These are phyloP conservation scores for Wolfiporia cocos DNA, from an alignment of 1,284 basidiomycete species.

Conservation along the genomic window DNA sequence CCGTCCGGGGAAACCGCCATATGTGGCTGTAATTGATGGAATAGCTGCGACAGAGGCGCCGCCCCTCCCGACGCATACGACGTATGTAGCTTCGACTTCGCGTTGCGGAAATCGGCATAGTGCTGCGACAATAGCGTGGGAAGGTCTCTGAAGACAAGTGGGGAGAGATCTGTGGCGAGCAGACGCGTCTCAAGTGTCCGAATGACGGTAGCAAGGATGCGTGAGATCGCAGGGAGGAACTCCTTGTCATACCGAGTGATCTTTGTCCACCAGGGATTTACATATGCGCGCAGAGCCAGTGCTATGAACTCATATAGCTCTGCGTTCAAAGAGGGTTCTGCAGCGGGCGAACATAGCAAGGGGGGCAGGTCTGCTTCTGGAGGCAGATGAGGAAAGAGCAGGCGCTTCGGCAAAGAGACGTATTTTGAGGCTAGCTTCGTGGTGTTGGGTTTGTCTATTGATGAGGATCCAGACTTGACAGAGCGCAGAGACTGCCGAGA, in stretches of 20 bases:
- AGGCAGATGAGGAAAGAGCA: slow-evolving; percentile 60
- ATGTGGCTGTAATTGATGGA: slow-evolving; percentile 75
- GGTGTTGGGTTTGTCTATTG: slow-evolving; percentile 21
- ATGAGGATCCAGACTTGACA: slow-evolving; percentile 24
- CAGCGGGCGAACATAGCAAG: slow-evolving; percentile 37
- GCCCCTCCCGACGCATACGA: slow-evolving; percentile 65
- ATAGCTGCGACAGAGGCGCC: slow-evolving; percentile 53
- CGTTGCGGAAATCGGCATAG: slow-evolving; percentile 68
- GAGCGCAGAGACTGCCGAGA: slow-evolving; percentile 23
- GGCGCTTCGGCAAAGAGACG: slow-evolving; percentile 50
- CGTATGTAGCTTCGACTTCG: slow-evolving; percentile 50
- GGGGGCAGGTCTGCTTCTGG: slow-evolving; percentile 44
- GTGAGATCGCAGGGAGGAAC: slow-evolving; percentile 66
- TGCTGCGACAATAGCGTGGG: slow-evolving; percentile 67
- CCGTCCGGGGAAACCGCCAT: slow-evolving; percentile 66
- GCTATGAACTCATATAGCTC: slow-evolving; percentile 77
- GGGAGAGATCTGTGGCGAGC: slow-evolving; percentile 45
- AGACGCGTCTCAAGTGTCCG: slow-evolving; percentile 56
- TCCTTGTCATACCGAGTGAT: slow-evolving; percentile 79
- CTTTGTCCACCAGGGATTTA: slow-evolving; percentile 79
- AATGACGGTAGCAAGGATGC: slow-evolving; percentile 51
- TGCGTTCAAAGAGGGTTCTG: slow-evolving; percentile 48
- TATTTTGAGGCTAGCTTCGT: slow-evolving; percentile 18
- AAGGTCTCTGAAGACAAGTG: slow-evolving; percentile 52
- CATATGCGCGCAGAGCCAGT: slow-evolving; percentile 66